These are phyloP conservation scores for Jimgerdemannia flammicorona DNA, from an alignment of 192 early-diverging fungal species.

Conservation along the genomic window DNA sequence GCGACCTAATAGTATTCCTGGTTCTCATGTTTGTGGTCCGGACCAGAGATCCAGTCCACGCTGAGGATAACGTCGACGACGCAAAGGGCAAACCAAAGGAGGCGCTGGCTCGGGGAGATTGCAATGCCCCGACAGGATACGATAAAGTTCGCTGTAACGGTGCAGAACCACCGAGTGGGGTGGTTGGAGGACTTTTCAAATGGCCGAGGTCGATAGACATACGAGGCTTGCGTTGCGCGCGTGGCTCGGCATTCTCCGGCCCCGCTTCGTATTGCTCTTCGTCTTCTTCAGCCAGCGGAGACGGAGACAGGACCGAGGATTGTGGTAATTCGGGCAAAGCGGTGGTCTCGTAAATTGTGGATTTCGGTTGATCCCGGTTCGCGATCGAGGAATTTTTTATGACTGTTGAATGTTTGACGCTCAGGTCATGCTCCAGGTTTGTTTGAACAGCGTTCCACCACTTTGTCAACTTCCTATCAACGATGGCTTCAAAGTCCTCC, in stretches of 20 bases:
- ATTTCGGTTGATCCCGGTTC: background rate
- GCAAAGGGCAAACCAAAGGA: background rate
- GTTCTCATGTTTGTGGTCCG: conserved; percentile 4
- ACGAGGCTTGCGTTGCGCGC: background rate
- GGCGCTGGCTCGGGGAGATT: background rate
- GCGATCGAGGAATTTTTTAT: background rate
- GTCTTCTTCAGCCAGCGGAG: background rate
- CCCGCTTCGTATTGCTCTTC: background rate
- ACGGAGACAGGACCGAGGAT: background rate
- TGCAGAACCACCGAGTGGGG: background rate
- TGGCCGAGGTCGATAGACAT: background rate
- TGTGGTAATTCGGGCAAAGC: background rate
- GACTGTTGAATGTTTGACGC: background rate
- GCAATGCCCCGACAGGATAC: background rate
- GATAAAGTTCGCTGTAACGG: background rate
- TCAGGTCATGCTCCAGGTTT: background rate
- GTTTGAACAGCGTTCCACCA: background rate
- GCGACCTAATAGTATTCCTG: conserved; percentile 18
- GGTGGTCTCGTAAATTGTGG: background rate
- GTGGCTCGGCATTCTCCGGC: background rate
- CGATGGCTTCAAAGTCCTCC: too few relatives aligned
- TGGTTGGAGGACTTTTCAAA: background rate
- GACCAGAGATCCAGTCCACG: background rate
- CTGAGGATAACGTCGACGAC: background rate
- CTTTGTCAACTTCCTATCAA: background rate